Conservation (phyloP, 2,329 filamentous ascomycete species). For the Nannizziopsis barbatae region DNA sequence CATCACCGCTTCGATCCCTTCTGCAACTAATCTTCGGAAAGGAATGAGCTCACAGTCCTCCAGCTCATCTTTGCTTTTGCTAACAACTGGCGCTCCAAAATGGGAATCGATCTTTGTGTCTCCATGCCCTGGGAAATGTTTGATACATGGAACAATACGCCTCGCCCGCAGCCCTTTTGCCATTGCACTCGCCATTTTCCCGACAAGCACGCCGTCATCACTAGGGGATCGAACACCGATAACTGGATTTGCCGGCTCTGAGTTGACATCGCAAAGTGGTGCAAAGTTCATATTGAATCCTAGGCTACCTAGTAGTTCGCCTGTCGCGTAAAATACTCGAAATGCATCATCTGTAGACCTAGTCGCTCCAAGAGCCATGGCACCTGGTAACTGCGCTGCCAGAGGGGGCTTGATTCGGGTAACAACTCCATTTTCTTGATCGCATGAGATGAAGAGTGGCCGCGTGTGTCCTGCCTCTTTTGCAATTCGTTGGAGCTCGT, state of each 20-base stretch:
- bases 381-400: conserved; percentile 33
- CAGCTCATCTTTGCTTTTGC: conserved; percentile 29
- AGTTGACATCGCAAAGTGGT: conserved; percentile 37
- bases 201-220: conserved; percentile 34
- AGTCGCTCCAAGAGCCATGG: conserved; percentile 38
- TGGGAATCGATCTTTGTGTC: conserved; percentile 38
- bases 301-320: conserved; percentile 29
- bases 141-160: conserved; percentile 34
- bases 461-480: conserved; percentile 30
- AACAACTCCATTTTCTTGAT: conserved; percentile 39
- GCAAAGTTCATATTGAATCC: conserved; percentile 40
- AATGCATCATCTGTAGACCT: conserved; percentile 25
- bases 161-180: conserved; percentile 30
- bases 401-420: conserved; percentile 33
- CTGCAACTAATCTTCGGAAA: conserved; percentile 33
- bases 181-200: conserved; percentile 31
- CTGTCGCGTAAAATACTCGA: conserved; percentile 30
- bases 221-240: conserved; percentile 36
- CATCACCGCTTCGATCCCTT: conserved; percentile 37
- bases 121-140: conserved; percentile 39
- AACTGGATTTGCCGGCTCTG: conserved; percentile 35
- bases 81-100: conserved; percentile 33
- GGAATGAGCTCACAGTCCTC: conserved; percentile 36
- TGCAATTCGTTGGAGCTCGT: conserved; percentile 31
- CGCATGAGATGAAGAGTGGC: conserved; percentile 36